phyloP scores from a whole-genome alignment of 2,329 filamentous ascomycete species.

The Thelonectria discophora region DNA sequence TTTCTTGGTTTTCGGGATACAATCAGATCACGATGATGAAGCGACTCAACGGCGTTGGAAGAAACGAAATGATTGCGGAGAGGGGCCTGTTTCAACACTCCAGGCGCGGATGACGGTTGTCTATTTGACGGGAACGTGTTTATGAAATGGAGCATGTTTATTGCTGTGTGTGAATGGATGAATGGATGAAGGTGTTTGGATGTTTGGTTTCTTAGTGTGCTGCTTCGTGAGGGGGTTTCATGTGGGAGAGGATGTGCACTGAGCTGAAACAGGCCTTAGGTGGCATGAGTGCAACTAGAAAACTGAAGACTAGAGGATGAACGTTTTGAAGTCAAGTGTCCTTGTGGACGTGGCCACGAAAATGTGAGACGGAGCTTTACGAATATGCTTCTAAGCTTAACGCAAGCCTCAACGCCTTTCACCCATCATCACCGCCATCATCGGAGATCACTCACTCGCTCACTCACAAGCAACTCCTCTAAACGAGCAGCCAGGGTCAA shows the following conservation, averaged over 20 bases:
- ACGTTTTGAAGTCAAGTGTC: no score
- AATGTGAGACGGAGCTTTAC: not conserved
- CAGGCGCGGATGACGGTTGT: conserved; percentile 23
- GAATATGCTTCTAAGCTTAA: conserved; percentile 14
- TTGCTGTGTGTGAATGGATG: not conserved
- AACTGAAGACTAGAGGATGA: not conserved
- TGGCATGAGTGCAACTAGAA: no score
- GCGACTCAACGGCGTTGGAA: conserved; percentile 35
- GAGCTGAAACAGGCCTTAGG: conserved; percentile 4
- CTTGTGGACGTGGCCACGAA: not conserved
- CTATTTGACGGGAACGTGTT: conserved; percentile 9
- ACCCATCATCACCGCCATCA: not conserved
- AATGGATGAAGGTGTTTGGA: not conserved
- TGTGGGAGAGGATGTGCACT: not conserved
- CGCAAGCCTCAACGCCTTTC: not conserved
- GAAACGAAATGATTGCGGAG: conserved; percentile 26
- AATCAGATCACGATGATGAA: conserved; percentile 34
- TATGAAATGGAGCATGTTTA: conserved; percentile 9
- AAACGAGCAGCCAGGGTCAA: conserved; percentile 3
- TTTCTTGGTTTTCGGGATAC: conserved; percentile 20
- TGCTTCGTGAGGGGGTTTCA: not conserved
- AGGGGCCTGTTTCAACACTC: conserved; percentile 37
- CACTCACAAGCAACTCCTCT: not conserved
- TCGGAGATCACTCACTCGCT: no score
- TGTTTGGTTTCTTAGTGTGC: not conserved